Percentiles rank a stretch among this genome's conserved stretches.
phyloP scores from a whole-genome alignment of 2,329 filamentous ascomycete species.

The Aspergillus proliferans region DNA sequence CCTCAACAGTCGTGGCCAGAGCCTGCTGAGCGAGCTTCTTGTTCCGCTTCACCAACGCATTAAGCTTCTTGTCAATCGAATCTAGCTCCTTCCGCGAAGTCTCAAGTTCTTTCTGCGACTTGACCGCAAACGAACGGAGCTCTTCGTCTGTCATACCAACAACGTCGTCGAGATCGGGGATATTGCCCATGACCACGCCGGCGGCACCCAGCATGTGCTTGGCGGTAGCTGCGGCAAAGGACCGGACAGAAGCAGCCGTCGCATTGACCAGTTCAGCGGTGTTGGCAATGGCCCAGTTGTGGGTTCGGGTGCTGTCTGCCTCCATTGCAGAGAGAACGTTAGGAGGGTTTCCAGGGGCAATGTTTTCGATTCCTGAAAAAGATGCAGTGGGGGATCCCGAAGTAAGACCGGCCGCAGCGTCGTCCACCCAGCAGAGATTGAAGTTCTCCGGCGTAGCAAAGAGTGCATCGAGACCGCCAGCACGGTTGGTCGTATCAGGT shows the following conservation, averaged over 20 bases:
- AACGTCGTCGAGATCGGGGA: constrained; percentile 34
- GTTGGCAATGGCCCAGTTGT: constrained; percentile 33
- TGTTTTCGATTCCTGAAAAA: constrained; percentile 18
- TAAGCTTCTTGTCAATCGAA: constrained; percentile 38
- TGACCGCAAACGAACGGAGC: constrained; percentile 33
- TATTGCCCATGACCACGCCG: constrained; percentile 24
- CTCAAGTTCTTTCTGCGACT: constrained; percentile 60
- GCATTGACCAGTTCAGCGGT: constrained; percentile 30
- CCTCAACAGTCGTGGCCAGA: constrained; percentile 22
- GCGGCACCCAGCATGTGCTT: constrained; percentile 33
- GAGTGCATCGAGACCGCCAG: constrained; percentile 40
- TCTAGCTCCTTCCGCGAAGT: constrained; percentile 63
- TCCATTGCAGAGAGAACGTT: constrained; percentile 37
- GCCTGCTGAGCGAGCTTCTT: constrained; percentile 40
- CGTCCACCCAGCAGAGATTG: constrained; percentile 41
- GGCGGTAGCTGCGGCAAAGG: constrained; percentile 29
- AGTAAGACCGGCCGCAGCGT: constrained; percentile 21
- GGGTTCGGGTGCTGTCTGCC: constrained; percentile 31
- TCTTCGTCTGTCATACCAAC: constrained; percentile 38
- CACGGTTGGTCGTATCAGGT: constrained; percentile 39
- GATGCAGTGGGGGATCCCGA: constrained; percentile 18
- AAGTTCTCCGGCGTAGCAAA: constrained; percentile 41
- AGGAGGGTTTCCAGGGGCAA: constrained; percentile 21
- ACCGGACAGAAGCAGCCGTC: constrained; percentile 30
- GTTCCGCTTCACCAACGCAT: constrained; percentile 36